A percentile compares a stretch with the other conserved stretches of the same genome.
phyloP scores from a whole-genome alignment of 2,329 filamentous ascomycete species.

The Plectosphaerella cucumerina region DNA sequence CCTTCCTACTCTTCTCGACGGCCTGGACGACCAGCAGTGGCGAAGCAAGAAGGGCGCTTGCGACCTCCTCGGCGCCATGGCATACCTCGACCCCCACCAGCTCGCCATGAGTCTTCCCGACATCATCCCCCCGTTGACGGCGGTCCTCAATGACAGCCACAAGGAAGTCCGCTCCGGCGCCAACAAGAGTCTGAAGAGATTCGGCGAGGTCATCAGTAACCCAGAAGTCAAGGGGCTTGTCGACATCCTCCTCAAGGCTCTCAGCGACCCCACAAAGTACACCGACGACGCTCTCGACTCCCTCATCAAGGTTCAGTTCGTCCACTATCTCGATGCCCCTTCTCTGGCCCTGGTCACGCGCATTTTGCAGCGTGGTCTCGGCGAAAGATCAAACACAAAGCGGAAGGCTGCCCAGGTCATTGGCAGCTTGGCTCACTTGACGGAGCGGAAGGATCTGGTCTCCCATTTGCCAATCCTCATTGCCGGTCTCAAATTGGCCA shows the following conservation, averaged over 20 bases:
- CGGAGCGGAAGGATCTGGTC: slow-evolving; percentile 90
- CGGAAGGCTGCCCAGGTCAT: slow-evolving; percentile 97
- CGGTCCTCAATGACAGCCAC: slow-evolving; percentile 93
- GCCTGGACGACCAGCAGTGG: slow-evolving; percentile 94
- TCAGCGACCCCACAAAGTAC: slow-evolving; percentile 96
- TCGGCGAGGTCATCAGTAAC: slow-evolving; percentile 97
- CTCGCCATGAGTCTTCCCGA: slow-evolving; percentile 87
- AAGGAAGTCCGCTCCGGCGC: slow-evolving; percentile 92
- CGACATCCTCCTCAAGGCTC: slow-evolving; percentile 85
- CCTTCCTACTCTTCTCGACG: slow-evolving; percentile 83
- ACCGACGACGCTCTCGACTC: slow-evolving; percentile 92
- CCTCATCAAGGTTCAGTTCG: slow-evolving; percentile 96
- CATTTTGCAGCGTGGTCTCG: slow-evolving; percentile 87
- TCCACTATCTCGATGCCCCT: slow-evolving; percentile 96
- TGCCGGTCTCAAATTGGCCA: slow-evolving; percentile 79
- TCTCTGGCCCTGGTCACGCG: slow-evolving; percentile 92
- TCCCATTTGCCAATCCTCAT: slow-evolving; percentile 89
- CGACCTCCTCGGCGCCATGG: slow-evolving; percentile 95
- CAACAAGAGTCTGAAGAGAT: slow-evolving; percentile 94
- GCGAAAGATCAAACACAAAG: slow-evolving; percentile 90
- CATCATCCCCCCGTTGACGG: slow-evolving; percentile 93
- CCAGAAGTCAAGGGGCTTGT: slow-evolving; percentile 94
- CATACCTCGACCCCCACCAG: slow-evolving; percentile 94
- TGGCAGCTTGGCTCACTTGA: slow-evolving; percentile 93
- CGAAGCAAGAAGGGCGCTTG: slow-evolving; percentile 98